Evolutionary conservation across 1,139 yeast genomes (phyloP), one percentile per base, ranked within the genome.

Genomic region (Schizosaccharomyces versatilis): DNA sequence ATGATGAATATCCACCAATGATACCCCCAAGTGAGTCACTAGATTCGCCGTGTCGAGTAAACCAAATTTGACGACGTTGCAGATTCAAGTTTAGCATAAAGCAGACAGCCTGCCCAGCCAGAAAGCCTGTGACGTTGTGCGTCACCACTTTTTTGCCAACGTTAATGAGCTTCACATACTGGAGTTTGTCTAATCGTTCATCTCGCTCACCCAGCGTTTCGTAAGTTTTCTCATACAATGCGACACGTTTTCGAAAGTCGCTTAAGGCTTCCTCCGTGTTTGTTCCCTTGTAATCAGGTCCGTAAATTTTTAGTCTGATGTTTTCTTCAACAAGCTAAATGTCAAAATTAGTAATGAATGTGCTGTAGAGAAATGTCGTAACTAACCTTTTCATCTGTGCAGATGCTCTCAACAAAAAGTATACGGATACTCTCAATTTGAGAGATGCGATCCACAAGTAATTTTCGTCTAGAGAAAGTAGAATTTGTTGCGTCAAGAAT

Each of bases 401-500:
- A 88, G 77, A 81, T 83, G 64, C 94, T 82, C 66, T 90, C 98
- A 59, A 90, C 76, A 65, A 88, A 90, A 75, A 90, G 79, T 1
- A 96, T 94, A 64, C 84, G 90, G 57, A 90, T 81, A 53, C 73
- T 73, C 62, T 82, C 76, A 60, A 79, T 81, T 7, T 85, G 85
- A 53, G 75, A 74, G 38, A 84, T 76, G 54, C 94, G 72, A 60
- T 80, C 78, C 62, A 78, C 77, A 57, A 88, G 84, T 49, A 77
- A 75, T 56, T 71, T 69, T 59, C 97, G 73, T 59, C 97, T 73
- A 10, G 71, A 72, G 32, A 10, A 32, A 0, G 96, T 88, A 1
- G 95, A 83, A 66, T 90, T 90, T 5, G 95, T 86, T 1, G 97
- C 97, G 68, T 90, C 98, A 63, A 90, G 80, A 15, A 90, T 85